Evolutionary conservation across 768 basidiomycete species (phyloP).

Genomic region (Tephrocybe sp.): DNA sequence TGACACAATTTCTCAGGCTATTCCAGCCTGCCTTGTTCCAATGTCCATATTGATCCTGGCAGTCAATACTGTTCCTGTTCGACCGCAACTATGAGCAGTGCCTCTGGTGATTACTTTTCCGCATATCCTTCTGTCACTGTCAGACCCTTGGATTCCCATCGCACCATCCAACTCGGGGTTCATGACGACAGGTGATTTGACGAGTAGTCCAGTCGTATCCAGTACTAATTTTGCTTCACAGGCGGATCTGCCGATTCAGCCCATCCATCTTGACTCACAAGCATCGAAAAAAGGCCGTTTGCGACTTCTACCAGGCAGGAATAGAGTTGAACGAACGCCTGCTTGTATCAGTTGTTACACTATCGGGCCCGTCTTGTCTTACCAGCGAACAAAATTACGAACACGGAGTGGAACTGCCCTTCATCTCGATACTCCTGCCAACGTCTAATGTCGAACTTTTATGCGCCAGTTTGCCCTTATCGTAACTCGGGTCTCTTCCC

Average conservation of each 20-base stretch:
- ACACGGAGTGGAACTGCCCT: background rate
- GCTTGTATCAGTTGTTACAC: background rate
- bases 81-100: background rate
- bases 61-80: too few relatives aligned
- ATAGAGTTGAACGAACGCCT: too few relatives aligned
- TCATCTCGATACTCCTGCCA: slow-evolving; percentile 1
- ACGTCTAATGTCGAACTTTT: slow-evolving; percentile 1
- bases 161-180: background rate
- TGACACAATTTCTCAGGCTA: too few relatives aligned
- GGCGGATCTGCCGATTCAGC: background rate
- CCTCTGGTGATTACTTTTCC: background rate
- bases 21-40: too few relatives aligned
- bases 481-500: slow-evolving; percentile 5
- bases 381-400: background rate
- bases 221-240: too few relatives aligned
- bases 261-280: background rate
- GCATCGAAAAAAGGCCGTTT: too few relatives aligned
- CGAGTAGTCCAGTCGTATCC: too few relatives aligned
- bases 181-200: background rate
- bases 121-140: background rate
- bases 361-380: background rate
- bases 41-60: too few relatives aligned
- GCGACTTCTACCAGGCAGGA: too few relatives aligned
- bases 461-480: background rate
- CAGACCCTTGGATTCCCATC: slow-evolving; percentile 2